Conservation (phyloP, 495 filamentous ascomycete species). For the Aspergillus olivimuriae region DNA sequence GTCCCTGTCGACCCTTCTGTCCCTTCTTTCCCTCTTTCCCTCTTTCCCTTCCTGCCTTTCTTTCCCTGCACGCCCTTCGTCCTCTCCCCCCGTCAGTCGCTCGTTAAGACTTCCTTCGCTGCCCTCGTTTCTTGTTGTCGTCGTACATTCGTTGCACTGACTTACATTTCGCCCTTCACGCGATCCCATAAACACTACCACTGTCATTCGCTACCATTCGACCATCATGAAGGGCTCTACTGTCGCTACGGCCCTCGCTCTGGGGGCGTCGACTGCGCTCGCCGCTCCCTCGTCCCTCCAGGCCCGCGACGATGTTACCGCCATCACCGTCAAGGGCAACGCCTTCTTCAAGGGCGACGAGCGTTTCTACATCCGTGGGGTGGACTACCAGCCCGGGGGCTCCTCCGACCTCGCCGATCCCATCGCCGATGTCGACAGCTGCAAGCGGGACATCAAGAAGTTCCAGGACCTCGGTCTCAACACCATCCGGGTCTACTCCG, state of each 20-base stretch:
- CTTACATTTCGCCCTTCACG: background rate
- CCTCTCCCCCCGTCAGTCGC: conserved; percentile 16
- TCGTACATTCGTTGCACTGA: background rate
- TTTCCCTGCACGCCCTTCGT: conserved; percentile 13
- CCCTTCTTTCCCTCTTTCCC: background rate
- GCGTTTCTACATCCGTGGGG: conserved; percentile 89
- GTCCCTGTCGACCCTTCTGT: background rate
- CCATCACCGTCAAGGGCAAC: conserved; percentile 55
- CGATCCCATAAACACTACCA: conserved; percentile 1
- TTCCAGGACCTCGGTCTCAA: conserved; percentile 87
- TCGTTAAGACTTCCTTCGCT: conserved; percentile 14
- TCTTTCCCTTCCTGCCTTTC: conserved; percentile 2
- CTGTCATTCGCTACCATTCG: conserved; percentile 4
- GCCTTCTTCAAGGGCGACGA: conserved; percentile 81
- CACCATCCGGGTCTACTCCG: conserved; percentile 86
- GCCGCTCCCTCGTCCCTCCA: conserved; percentile 45
- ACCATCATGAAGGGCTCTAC: conserved; percentile 52
- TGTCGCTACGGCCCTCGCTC: conserved; percentile 46
- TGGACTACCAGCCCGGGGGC: conserved; percentile 94
- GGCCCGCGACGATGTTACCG: conserved; percentile 38
- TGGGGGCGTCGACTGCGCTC: conserved; percentile 39
- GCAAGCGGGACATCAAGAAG: conserved; percentile 75
- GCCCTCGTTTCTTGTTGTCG: background rate
- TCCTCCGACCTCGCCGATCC: conserved; percentile 73
- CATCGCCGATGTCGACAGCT: conserved; percentile 61